phyloP scores from a whole-genome alignment of 192 early-diverging fungal species.

The Mortierella claussenii region DNA sequence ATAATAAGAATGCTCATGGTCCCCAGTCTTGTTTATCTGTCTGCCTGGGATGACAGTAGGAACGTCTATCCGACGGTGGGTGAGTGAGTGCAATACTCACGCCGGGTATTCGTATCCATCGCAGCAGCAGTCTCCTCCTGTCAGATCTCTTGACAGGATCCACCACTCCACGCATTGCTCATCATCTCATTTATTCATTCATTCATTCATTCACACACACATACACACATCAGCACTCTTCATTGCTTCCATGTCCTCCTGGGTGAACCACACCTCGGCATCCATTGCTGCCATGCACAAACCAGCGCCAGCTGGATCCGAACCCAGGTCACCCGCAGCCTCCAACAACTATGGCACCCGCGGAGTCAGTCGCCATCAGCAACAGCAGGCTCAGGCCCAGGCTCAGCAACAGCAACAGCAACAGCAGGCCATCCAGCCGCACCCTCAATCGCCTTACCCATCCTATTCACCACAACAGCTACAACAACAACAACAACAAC shows the following conservation, averaged over 20 bases:
- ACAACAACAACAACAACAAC: constrained; percentile 5
- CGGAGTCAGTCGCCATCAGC: constrained; percentile 21
- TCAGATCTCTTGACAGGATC: too few relatives aligned
- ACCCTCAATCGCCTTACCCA: constrained; percentile 3
- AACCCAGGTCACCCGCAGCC: constrained; percentile 7
- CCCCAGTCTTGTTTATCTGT: too few relatives aligned
- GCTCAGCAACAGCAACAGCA: constrained; percentile 3
- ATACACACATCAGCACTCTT: background rate
- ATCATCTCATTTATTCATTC: too few relatives aligned
- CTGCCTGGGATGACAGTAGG: too few relatives aligned
- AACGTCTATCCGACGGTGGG: too few relatives aligned
- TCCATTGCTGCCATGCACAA: constrained; percentile 9
- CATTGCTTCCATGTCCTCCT: constrained; percentile 23
- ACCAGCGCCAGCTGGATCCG: constrained; percentile 4
- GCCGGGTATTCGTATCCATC: too few relatives aligned
- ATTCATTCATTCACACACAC: too few relatives aligned
- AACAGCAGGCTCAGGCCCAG: too few relatives aligned
- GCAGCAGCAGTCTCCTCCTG: too few relatives aligned
- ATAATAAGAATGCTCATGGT: too few relatives aligned
- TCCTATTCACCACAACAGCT: background rate
- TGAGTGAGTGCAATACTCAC: too few relatives aligned
- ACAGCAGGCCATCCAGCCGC: constrained; percentile 1
- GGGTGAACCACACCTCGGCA: constrained; percentile 46
- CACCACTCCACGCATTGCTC: too few relatives aligned
- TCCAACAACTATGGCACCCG: constrained; percentile 3